These are phyloP conservation scores for Lunasporangiospora selenospora DNA, from an alignment of 192 early-diverging fungal species.

Conservation along the genomic window DNA sequence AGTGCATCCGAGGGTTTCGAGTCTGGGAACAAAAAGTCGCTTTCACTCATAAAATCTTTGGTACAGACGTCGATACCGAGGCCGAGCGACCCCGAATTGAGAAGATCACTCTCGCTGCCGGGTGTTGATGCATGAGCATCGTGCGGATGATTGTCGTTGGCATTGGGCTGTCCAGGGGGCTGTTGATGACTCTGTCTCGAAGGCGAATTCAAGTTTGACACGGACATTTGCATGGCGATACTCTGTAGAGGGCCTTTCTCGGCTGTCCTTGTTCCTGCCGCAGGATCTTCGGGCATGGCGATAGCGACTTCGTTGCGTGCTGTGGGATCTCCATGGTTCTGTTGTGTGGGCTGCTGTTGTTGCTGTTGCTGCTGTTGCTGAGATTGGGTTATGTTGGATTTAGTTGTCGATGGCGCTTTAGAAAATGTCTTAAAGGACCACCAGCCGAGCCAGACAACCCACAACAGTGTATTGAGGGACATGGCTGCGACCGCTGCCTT, in stretches of 20 bases:
- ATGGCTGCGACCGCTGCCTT: conserved; percentile 9
- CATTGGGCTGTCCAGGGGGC: no score
- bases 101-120: no score
- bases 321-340: neutral
- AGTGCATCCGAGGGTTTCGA: no score
- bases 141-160: no score
- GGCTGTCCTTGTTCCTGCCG: neutral
- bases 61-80: conserved; percentile 23
- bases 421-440: conserved; percentile 3
- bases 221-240: neutral
- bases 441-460: conserved; percentile 14
- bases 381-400: neutral
- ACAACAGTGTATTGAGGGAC: neutral
- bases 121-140: no score
- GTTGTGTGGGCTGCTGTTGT: neutral
- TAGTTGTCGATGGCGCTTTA: neutral
- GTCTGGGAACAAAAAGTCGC: neutral
- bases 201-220: conserved; percentile 5
- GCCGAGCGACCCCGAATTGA: no score
- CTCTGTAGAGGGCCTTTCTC: neutral
- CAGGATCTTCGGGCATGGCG: neutral
- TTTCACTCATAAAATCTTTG: neutral
- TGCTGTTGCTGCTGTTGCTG: neutral
- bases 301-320: neutral
- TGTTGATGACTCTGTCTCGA: no score